Conservation (phyloP, 1,284 basidiomycete species). For the Ganoderma multipileum region DNA sequence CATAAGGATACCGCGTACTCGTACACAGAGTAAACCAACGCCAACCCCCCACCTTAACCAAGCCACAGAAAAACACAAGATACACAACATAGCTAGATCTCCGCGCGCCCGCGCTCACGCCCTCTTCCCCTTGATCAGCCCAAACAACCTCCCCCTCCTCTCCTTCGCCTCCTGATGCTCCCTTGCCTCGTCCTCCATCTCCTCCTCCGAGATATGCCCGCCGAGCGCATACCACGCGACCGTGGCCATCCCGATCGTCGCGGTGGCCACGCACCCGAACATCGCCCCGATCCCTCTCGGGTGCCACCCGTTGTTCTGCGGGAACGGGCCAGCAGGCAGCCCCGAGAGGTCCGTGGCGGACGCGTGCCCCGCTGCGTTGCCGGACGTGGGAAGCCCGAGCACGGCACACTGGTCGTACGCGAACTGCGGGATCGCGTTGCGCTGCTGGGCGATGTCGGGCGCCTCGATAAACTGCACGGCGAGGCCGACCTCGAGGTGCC, state of each 20-base stretch:
- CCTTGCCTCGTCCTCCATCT: slow-evolving; percentile 76
- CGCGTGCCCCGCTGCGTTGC: slow-evolving; percentile 83
- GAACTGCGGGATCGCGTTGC: slow-evolving; percentile 53
- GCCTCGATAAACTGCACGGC: slow-evolving; percentile 83
- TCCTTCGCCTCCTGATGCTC: slow-evolving; percentile 62
- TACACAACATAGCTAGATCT: not conserved
- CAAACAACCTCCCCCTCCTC: slow-evolving; percentile 44
- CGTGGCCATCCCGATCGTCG: slow-evolving; percentile 79
- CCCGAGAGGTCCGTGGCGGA: slow-evolving; percentile 69
- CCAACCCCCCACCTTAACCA: not conserved
- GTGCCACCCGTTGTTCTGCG: slow-evolving; percentile 81
- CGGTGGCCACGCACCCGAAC: slow-evolving; percentile 84
- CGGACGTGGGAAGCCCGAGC: slow-evolving; percentile 63
- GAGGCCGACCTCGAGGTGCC: slow-evolving; percentile 83
- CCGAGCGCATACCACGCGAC: slow-evolving; percentile 87
- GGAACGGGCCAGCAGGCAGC: slow-evolving; percentile 69
- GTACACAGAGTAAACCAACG: not conserved
- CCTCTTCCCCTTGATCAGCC: slow-evolving; percentile 34
- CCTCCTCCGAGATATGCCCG: slow-evolving; percentile 71
- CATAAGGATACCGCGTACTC: not conserved
- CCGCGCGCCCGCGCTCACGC: not conserved
- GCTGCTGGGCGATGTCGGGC: slow-evolving; percentile 65
- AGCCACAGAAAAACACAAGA: too few species aligned
- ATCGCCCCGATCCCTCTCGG: slow-evolving; percentile 85
- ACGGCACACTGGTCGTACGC: slow-evolving; percentile 77